Base-by-base conservation (phyloP, 495 filamentous ascomycete genomes). In the Hypoxylon cercidicola region DNA sequence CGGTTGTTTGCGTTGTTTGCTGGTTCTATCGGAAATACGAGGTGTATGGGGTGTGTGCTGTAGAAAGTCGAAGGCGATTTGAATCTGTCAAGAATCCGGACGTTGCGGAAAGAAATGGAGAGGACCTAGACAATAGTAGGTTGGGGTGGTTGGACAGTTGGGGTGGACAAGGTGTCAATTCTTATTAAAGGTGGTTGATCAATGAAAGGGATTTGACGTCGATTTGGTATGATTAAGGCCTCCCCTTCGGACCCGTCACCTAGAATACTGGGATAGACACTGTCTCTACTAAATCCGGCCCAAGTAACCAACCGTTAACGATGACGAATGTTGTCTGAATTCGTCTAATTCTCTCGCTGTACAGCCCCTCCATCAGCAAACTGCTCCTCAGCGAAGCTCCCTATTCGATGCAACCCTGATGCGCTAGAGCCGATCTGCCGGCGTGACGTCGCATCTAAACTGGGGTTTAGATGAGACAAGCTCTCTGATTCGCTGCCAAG, bases 11-110 rank as follows among this genome's bases (percentile, higher is more conserved):
- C n/a, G n/a, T n/a, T n/a, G n/a, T n/a, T n/a, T 43, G 55, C 35
- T 58, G 30, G 39, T 58, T 64, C 63, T 30, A 40, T 68, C 51
- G 18, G 60, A 66, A 28, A 52, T 51, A 16, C 56, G 62, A 28
- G 3, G 50, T 62, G 60, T 64, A 59, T 67, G 61, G 20, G 66
- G 57, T 50, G 61, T 60, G 63, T 73, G 37, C 62, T 64, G 63
- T 53, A 62, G 56, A 15, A 73, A 51, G 13, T 55, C 51, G 12
- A 62, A 19, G 16, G 20, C 47, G 43, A 52, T 30, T 61, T 54
- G 40, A 23, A 32, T 58, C 19, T 55, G 28, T 25, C 30, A 25
- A 16, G 11, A 46, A 43, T 51, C 53, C 43, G 52, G 34, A 47
- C 28, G 35, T 45, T 62, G 21, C 51, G 53, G 43, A 23, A 54